Conservation (phyloP, 2,329 filamentous ascomycete genomes). For the Pseudomassariella vexata region DNA sequence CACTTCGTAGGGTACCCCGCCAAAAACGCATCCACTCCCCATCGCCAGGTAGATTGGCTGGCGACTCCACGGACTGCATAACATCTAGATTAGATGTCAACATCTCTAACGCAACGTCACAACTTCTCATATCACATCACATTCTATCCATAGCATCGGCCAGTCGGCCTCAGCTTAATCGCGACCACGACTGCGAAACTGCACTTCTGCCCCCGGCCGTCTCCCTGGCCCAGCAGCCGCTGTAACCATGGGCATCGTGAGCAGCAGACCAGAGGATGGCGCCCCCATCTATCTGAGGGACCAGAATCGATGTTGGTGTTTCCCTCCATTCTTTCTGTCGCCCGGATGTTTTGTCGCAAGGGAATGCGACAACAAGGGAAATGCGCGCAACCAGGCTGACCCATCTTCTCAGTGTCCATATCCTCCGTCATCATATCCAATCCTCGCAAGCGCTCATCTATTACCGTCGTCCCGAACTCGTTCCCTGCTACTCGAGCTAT, state of each 20-base stretch:
- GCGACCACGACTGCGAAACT: slow-evolving; percentile 5
- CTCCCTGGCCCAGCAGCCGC: slow-evolving; percentile 20
- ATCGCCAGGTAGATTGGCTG: too few species aligned
- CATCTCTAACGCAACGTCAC: slow-evolving; percentile 1
- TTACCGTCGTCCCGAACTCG: slow-evolving; percentile 77
- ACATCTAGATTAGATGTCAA: not conserved
- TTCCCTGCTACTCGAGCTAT: slow-evolving; percentile 78
- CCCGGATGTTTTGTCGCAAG: slow-evolving; percentile 8
- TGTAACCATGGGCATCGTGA: slow-evolving; percentile 81
- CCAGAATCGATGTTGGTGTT: slow-evolving; percentile 75
- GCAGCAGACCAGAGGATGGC: slow-evolving; percentile 82
- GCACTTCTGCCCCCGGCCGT: slow-evolving; percentile 11
- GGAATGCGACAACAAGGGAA: too few species aligned
- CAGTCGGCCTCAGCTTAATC: not conserved
- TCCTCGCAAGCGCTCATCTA: slow-evolving; percentile 67
- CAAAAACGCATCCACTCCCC: too few species aligned
- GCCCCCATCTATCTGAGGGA: slow-evolving; percentile 79
- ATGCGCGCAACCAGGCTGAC: slow-evolving; percentile 17
- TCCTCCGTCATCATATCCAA: slow-evolving; percentile 78
- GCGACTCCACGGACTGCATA: slow-evolving; percentile 2
- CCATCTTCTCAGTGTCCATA: slow-evolving; percentile 65
- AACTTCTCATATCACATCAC: not conserved
- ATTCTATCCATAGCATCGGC: not conserved
- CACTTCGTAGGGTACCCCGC: too few species aligned
- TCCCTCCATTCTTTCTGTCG: slow-evolving; percentile 10